Evolutionary conservation across 2,329 filamentous ascomycete species (phyloP), one percentile per base, ranked within the genome.

Genomic region (Purpureocillium takamizusanense): DNA sequence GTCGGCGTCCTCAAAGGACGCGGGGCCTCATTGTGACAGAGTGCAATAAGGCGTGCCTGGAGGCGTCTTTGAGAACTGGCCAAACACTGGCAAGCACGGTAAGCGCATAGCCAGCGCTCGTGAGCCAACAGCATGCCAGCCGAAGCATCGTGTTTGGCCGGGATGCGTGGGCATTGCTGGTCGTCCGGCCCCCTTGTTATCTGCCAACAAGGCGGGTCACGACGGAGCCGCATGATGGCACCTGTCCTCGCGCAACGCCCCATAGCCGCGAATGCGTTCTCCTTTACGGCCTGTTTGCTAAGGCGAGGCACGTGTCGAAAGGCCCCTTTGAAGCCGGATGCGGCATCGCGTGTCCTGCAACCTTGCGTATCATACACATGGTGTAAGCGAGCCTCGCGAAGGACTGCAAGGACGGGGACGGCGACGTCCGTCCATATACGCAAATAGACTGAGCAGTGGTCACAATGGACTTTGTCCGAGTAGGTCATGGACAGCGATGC

Each of bases 301-400:
- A 39, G 25, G 38, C 42, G 45, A 39, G 36, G 36, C 40, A 35
- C 35, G 30, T 30, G 37, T 35, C 15, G 33, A 35, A 28, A 25
- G 37, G 36, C 18, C 6, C 33, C 39, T 49, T 50, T 43, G 45
- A 46, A 35, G 41, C 42, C 40, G 45, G 33, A 47, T 46, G 43
- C 37, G 46, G 46, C 48, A 42, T 40, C 30, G 34, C 34, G 33
- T 42, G 39, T 27, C 29, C 29, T 17, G 32, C 32, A 47, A 51
- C 51, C 49, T 49, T 46, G 47, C 46, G 31, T 41, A 41, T 51
- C 46, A 44, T 42, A 47, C 44, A 46, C 45, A 43, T 48, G 42
- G 30, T 47, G 40, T 40, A 42, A 42, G 41, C 39, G 18, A 33
- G 23, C 35, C 35, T 40, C 32, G 32, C 35, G 38, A 39, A 42